A percentile compares a stretch with the other conserved stretches of the same genome.
Evolutionary conservation across 2,329 filamentous ascomycete species (phyloP).

Genomic region (Alternaria hordeiaustralica): DNA sequence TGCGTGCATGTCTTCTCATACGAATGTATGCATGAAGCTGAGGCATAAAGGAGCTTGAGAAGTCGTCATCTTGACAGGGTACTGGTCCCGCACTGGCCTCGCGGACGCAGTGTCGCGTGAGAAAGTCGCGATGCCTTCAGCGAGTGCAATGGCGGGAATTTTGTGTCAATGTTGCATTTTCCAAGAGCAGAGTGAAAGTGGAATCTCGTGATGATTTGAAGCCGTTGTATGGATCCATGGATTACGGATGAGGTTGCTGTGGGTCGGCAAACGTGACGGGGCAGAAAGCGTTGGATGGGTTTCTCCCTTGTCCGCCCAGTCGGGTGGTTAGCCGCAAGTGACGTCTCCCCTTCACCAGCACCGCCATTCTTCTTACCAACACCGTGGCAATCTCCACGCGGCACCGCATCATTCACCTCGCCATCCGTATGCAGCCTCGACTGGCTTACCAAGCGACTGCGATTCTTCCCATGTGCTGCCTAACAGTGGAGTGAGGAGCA

Average conservation of each 20-base stretch:
- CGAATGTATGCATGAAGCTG: neutral
- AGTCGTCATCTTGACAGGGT: neutral
- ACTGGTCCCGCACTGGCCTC: neutral
- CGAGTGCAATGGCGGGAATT: neutral
- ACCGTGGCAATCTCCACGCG: slow-evolving; percentile 27
- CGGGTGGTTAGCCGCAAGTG: slow-evolving; percentile 33
- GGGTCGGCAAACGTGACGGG: slow-evolving; percentile 2
- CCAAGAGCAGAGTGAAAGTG: neutral
- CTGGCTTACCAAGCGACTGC: slow-evolving; percentile 14
- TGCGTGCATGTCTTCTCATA: neutral
- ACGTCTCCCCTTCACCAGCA: slow-evolving; percentile 29
- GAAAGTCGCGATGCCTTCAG: neutral
- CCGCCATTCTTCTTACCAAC: slow-evolving; percentile 21
- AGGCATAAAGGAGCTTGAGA: neutral
- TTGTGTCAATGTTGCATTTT: neutral
- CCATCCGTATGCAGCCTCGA: slow-evolving; percentile 10
- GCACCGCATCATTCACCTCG: slow-evolving; percentile 9
- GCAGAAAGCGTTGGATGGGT: slow-evolving; percentile 1
- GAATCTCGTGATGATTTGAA: neutral
- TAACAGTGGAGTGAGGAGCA: slow-evolving; percentile 25
- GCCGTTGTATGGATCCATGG: neutral
- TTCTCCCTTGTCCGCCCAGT: slow-evolving; percentile 24
- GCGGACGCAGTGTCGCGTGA: neutral
- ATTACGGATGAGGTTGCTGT: neutral
- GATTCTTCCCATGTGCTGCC: slow-evolving; percentile 39